phyloP scores from a whole-genome alignment of 176 grass and related monocot species.

The Saccharum officinarum region DNA sequence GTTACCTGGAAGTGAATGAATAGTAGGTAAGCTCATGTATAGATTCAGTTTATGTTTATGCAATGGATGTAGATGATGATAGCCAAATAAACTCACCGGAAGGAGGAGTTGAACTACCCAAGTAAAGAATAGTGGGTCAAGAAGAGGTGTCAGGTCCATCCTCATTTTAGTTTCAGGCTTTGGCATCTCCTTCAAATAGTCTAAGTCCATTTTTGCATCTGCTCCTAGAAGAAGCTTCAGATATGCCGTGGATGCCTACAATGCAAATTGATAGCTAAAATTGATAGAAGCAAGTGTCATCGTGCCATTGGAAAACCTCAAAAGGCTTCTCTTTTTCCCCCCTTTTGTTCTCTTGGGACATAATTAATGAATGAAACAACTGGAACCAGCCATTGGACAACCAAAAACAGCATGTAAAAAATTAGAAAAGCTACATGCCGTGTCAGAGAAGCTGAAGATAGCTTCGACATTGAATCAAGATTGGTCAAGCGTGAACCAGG shows the following conservation, averaged over 20 bases:
- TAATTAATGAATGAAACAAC: not conserved
- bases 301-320: no score
- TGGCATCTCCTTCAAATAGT: slow-evolving; percentile 65
- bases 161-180: slow-evolving; percentile 38
- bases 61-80: no score
- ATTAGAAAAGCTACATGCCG: no score
- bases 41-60: no score
- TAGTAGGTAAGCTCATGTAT: not conserved
- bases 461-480: no score
- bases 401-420: no score
- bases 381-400: not conserved
- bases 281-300: no score
- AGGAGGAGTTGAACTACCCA: slow-evolving; percentile 62
- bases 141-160: slow-evolving; percentile 44
- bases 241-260: slow-evolving; percentile 56
- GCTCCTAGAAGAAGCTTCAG: slow-evolving; percentile 25
- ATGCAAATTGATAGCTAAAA: not conserved
- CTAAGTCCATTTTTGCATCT: slow-evolving; percentile 32
- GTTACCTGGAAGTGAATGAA: not conserved
- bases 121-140: slow-evolving; percentile 52
- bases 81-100: slow-evolving; percentile 47
- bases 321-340: no score
- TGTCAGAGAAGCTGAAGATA: no score
- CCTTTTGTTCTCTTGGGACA: not conserved
- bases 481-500: no score